These are phyloP conservation scores for Somion occarium DNA, from an alignment of 1,284 basidiomycete genomes.

Conservation along the genomic window DNA sequence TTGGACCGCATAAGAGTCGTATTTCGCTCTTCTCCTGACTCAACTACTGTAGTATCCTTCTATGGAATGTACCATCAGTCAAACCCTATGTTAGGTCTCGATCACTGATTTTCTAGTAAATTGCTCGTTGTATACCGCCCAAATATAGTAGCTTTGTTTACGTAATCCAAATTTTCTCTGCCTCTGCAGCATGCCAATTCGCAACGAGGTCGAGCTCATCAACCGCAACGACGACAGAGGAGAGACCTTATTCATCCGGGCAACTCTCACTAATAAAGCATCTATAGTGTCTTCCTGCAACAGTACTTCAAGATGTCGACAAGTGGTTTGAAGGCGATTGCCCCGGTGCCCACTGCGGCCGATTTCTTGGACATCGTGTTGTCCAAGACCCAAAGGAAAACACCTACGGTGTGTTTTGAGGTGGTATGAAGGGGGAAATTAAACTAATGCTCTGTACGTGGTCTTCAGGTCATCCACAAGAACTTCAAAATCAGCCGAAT, in stretches of 20 bases:
- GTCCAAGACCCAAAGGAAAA: conserved; percentile 95
- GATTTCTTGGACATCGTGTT: conserved; percentile 96
- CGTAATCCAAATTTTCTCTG: conserved; percentile 3
- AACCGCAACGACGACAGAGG: conserved; percentile 8
- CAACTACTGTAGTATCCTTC: background rate
- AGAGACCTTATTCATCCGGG: conserved; percentile 14
- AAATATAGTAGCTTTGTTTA: background rate
- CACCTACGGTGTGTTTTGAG: conserved; percentile 73
- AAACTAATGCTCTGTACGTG: background rate
- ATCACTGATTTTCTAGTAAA: too few relatives aligned
- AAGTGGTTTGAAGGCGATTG: conserved; percentile 90
- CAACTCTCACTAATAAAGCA: conserved; percentile 1
- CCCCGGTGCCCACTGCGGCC: conserved; percentile 91
- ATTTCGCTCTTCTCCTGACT: background rate
- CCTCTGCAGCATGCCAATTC: background rate
- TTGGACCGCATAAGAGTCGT: too few relatives aligned
- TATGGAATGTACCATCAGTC: background rate
- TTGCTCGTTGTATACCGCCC: background rate
- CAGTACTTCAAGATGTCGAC: conserved; percentile 60
- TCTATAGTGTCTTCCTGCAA: conserved; percentile 2
- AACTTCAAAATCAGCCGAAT: conserved; percentile 99
- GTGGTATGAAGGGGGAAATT: background rate
- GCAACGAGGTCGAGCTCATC: conserved; percentile 4
- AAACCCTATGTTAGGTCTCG: background rate
- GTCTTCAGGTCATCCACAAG: conserved; percentile 82